Evolutionary conservation across 116 monocot genomes (phyloP), one percentile per base, ranked within the genome.

Genomic region (Trichopus zeylanicus): DNA sequence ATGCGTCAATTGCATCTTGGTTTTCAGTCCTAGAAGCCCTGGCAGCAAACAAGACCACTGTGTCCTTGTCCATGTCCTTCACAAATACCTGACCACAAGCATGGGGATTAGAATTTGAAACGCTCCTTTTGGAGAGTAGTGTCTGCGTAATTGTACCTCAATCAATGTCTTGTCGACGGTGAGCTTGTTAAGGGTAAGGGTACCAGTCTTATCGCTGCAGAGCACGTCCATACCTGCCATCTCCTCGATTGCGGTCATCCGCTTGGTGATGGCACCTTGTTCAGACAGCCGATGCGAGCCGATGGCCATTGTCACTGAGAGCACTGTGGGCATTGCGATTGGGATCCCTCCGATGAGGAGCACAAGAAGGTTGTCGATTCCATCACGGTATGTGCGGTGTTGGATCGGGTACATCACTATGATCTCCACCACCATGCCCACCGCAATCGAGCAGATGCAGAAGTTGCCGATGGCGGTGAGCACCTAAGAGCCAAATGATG

Each of bases 181-280:
- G 51, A 93, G 82, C 70, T 88, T 93, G 67, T 93, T 93, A 31
- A 93, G 77, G 28, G 93, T 88, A 10, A 93, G 79, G 1, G 93
- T 93, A 26, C 93, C 93, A 11, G 93, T 93, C 46, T 93, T 93
- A 46, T 93, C 88, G 29, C 88, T 88, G 70, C 93, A 93, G 18
- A 93, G 79, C 16, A 93, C 93, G 52, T 93, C 88, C 93, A 93
- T 93, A 4, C 93, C 93, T 2, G 93, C 93, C 93, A 93, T 93
- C 69, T 93, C 93, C 61, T 93, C 93, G 26, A 93, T 93, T 8
- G 93, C 93, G 10, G 93, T 93, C 93, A 93, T 93, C 42, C 93
- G 74, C 79, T 93, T 93, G 0, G 93, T 93, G 66, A 93, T 93
- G 18, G 93, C 93, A 5, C 93, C 93, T 59, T 93, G 93, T 62